Percentiles rank a stretch among this genome's conserved stretches.
phyloP scores from a whole-genome alignment of 208 protist species.

The Acanthamoeba triangularis region DNA sequence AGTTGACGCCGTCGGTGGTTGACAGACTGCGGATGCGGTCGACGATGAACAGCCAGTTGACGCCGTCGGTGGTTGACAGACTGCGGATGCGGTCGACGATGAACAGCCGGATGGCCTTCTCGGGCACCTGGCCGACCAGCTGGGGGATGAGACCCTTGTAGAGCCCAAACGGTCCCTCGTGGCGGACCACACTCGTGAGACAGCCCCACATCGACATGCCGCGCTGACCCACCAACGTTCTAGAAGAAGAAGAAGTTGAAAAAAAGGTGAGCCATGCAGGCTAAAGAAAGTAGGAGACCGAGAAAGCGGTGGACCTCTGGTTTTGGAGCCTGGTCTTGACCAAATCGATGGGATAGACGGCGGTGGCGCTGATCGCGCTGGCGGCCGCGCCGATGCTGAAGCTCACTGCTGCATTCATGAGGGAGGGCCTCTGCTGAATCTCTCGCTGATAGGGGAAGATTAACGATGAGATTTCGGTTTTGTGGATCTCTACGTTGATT shows the following conservation, averaged over 20 bases:
- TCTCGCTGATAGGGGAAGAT: background rate
- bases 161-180: slow-evolving; percentile 82
- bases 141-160: slow-evolving; percentile 88
- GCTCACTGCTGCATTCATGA: slow-evolving; percentile 3
- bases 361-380: slow-evolving; percentile 77
- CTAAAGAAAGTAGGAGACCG: background rate
- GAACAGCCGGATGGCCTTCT: slow-evolving; percentile 90
- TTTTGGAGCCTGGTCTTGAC: slow-evolving; percentile 91
- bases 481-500: too few relatives aligned
- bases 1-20: slow-evolving; percentile 80
- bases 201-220: background rate
- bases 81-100: slow-evolving; percentile 87
- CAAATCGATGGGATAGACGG: slow-evolving; percentile 91
- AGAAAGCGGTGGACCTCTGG: slow-evolving; percentile 76
- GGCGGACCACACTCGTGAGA: background rate
- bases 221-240: background rate
- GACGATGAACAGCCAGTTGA: slow-evolving; percentile 88
- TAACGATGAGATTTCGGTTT: background rate
- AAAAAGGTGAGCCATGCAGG: background rate
- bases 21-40: slow-evolving; percentile 81
- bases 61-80: slow-evolving; percentile 65
- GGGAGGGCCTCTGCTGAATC: background rate
- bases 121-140: slow-evolving; percentile 90
- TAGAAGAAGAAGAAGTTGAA: background rate
- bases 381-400: slow-evolving; percentile 31